Evolutionary conservation across 2,329 filamentous ascomycete genomes (phyloP).

Genomic region (Chaetothyriales sp.): DNA sequence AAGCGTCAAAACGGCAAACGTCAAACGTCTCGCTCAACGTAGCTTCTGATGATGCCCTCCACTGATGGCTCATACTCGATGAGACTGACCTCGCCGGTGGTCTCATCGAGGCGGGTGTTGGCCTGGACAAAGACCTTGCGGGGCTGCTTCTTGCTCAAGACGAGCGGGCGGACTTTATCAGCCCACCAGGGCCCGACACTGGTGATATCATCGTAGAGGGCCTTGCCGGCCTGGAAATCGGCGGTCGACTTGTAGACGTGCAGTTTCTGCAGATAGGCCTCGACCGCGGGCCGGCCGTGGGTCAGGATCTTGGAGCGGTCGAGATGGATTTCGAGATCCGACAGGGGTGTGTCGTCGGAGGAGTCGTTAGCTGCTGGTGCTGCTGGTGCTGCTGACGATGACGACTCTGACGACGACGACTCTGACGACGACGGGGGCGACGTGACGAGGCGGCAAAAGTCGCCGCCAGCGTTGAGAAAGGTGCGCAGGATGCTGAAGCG

Average conservation of each 20-base stretch:
- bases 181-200: conserved; percentile 74
- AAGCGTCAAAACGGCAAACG: too few species aligned
- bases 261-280: conserved; percentile 74
- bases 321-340: conserved; percentile 65
- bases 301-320: conserved; percentile 77
- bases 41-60: conserved; percentile 73
- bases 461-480: conserved; percentile 71
- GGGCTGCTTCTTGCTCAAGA: conserved; percentile 44
- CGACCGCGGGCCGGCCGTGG: conserved; percentile 67
- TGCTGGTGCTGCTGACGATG: too few species aligned
- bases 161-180: conserved; percentile 51
- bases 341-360: conserved; percentile 47
- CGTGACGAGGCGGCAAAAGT: conserved; percentile 72
- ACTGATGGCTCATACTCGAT: conserved; percentile 74
- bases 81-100: conserved; percentile 54
- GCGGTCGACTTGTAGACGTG: conserved; percentile 88
- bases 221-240: conserved; percentile 60
- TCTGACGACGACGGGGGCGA: conserved; percentile 17
- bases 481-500: conserved; percentile 65
- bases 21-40: conserved; percentile 42
- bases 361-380: too few species aligned
- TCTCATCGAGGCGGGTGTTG: conserved; percentile 61
- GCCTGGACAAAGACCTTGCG: conserved; percentile 79
- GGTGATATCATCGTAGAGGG: conserved; percentile 73
- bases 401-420: too few species aligned